A percentile compares a stretch with the other conserved stretches of the same genome.
phyloP scores from a whole-genome alignment of 139 green algal species.

The Desmodesmus armatus region DNA sequence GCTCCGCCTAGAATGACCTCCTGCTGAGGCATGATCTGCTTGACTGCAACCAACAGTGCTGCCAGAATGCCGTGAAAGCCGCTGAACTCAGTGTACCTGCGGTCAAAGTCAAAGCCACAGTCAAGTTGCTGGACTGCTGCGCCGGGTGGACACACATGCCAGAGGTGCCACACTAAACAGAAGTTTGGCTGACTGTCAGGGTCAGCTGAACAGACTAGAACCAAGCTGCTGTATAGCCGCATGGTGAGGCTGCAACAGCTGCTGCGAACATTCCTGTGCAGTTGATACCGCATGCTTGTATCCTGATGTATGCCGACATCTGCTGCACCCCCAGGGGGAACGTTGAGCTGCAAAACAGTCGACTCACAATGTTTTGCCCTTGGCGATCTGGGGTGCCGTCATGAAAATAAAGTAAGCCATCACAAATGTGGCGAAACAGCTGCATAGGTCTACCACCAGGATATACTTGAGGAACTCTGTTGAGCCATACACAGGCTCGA shows the following conservation, averaged over 20 bases:
- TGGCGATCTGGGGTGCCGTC: conserved; percentile 34
- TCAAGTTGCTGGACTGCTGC: conserved; percentile 65
- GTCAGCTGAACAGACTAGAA: neutral
- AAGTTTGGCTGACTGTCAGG: too few species aligned
- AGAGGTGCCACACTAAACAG: too few species aligned
- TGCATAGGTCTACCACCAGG: conserved; percentile 64
- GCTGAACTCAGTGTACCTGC: conserved; percentile 78
- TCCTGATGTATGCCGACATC: too few species aligned
- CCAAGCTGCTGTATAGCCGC: neutral
- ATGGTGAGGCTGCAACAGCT: too few species aligned
- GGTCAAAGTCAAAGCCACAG: conserved; percentile 45
- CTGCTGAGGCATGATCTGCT: conserved; percentile 93
- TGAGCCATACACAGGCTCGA: conserved; percentile 90
- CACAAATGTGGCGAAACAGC: conserved; percentile 68
- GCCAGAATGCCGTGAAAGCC: conserved; percentile 91
- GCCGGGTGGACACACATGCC: too few species aligned
- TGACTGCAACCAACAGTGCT: conserved; percentile 90
- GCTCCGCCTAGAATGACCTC: conserved; percentile 81
- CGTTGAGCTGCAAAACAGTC: too few species aligned
- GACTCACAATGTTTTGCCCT: conserved; percentile 73
- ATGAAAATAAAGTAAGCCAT: conserved; percentile 75
- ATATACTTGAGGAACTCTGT: conserved; percentile 88
- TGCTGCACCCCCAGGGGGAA: too few species aligned
- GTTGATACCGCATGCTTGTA: too few species aligned
- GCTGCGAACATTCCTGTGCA: too few species aligned